phyloP scores from a whole-genome alignment of 257 asterid species.

The Misopates orontium region DNA sequence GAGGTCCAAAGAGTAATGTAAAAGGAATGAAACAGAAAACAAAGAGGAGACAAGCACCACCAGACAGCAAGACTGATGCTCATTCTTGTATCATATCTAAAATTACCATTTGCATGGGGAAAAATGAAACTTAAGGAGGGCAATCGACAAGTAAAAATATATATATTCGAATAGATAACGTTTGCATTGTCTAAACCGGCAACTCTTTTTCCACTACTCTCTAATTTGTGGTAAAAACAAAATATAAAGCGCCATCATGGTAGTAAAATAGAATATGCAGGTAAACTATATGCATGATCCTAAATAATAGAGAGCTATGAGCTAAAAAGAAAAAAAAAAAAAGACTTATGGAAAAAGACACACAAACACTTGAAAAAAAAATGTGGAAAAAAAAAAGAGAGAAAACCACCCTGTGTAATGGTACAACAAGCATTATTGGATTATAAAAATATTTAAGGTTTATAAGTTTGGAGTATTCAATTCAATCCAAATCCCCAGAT shows the following conservation, averaged over 20 bases:
- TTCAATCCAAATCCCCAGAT: neutral
- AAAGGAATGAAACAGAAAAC: neutral
- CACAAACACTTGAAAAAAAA: too few species aligned
- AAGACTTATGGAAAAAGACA: too few species aligned
- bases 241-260: too few species aligned
- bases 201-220: too few species aligned
- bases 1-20: neutral
- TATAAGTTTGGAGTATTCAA: neutral
- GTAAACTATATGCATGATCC: too few species aligned
- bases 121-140: neutral
- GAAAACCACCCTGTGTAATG: too few species aligned
- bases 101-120: neutral
- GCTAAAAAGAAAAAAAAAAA: too few species aligned
- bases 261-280: too few species aligned
- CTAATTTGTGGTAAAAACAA: too few species aligned
- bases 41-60: neutral
- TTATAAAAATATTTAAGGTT: neutral
- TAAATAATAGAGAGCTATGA: too few species aligned
- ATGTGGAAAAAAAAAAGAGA: too few species aligned
- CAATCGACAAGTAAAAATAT: neutral
- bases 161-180: neutral
- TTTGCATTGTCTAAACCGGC: neutral
- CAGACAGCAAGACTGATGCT: conserved; percentile 9
- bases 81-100: neutral
- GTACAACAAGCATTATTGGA: too few species aligned